Evolutionary conservation across 2,329 filamentous ascomycete species (phyloP).

Genomic region (Setomelanomma holmii): DNA sequence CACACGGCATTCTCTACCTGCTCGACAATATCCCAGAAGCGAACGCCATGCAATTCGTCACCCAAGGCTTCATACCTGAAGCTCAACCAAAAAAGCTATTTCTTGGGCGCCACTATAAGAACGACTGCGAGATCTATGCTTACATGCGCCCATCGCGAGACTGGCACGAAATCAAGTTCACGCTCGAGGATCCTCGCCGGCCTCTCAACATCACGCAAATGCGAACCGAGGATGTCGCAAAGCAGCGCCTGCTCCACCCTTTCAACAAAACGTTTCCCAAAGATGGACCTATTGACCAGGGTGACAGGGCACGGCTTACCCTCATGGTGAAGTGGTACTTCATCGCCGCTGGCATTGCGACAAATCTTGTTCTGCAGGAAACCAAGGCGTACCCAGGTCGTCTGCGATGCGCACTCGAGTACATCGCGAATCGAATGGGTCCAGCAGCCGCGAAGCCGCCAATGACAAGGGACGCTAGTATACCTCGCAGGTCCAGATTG

Average conservation of each 20-base stretch:
- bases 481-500: not conserved
- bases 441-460: slow-evolving; percentile 7
- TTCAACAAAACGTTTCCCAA: slow-evolving; percentile 16
- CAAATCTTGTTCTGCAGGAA: slow-evolving; percentile 13
- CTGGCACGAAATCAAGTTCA: slow-evolving; percentile 7
- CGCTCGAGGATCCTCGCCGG: not conserved
- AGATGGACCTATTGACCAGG: slow-evolving; percentile 1
- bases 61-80: slow-evolving; percentile 5
- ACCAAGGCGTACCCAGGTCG: slow-evolving; percentile 15
- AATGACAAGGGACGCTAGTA: too few relatives aligned
- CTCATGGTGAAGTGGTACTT: slow-evolving; percentile 19
- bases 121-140: slow-evolving; percentile 12
- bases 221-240: slow-evolving; percentile 2
- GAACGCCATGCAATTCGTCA: slow-evolving; percentile 5
- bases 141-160: slow-evolving; percentile 4
- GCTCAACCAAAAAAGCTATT: slow-evolving; percentile 11
- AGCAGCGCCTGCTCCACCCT: slow-evolving; percentile 12
- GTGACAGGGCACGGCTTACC: slow-evolving; percentile 7
- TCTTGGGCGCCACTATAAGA: slow-evolving; percentile 3
- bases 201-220: not conserved
- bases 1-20: slow-evolving; percentile 3
- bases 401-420: slow-evolving; percentile 6
- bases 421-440: slow-evolving; percentile 14
- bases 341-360: slow-evolving; percentile 18
- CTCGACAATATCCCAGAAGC: slow-evolving; percentile 8